phyloP scores from a whole-genome alignment of 768 basidiomycete species.

The Lactifluus pinguis region DNA sequence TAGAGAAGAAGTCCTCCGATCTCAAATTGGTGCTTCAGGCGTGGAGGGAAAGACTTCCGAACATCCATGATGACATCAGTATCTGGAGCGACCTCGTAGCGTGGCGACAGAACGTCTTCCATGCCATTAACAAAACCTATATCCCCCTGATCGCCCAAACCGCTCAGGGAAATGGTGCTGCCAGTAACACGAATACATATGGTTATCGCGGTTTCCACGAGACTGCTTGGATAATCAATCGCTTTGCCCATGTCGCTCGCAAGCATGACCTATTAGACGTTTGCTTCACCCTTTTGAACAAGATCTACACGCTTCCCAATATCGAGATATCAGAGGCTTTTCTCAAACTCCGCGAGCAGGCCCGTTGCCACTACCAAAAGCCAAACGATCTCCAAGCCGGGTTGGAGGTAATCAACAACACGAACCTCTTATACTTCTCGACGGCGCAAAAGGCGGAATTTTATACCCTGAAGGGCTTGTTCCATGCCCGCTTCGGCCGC shows the following conservation, averaged over 20 bases:
- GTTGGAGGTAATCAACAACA: slow-evolving; percentile 98
- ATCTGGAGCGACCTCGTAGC: slow-evolving; percentile 99
- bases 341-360: slow-evolving; percentile 96
- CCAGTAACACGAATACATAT: slow-evolving; percentile 63
- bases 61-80: slow-evolving; percentile 93
- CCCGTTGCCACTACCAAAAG: slow-evolving; percentile 95
- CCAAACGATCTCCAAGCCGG: slow-evolving; percentile 89
- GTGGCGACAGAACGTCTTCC: slow-evolving; percentile 98
- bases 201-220: slow-evolving; percentile 98
- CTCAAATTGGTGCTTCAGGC: slow-evolving; percentile 94
- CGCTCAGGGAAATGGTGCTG: slow-evolving; percentile 37
- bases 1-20: slow-evolving; percentile 92
- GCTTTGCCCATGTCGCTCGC: slow-evolving; percentile 96
- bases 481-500: slow-evolving; percentile 79
- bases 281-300: slow-evolving; percentile 88
- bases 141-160: slow-evolving; percentile 72
- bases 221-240: slow-evolving; percentile 99
- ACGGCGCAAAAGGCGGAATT: slow-evolving; percentile 94
- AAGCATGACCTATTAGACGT: slow-evolving; percentile 96
- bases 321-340: slow-evolving; percentile 99
- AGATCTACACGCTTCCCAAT: slow-evolving; percentile 97
- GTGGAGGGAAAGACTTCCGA: slow-evolving; percentile 95
- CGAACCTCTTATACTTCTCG: slow-evolving; percentile 97
- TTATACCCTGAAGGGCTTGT: slow-evolving; percentile 97
- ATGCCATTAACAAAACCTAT: slow-evolving; percentile 92